Conservation (phyloP, 1,284 basidiomycete genomes). For the Fomitopsis palustris region DNA sequence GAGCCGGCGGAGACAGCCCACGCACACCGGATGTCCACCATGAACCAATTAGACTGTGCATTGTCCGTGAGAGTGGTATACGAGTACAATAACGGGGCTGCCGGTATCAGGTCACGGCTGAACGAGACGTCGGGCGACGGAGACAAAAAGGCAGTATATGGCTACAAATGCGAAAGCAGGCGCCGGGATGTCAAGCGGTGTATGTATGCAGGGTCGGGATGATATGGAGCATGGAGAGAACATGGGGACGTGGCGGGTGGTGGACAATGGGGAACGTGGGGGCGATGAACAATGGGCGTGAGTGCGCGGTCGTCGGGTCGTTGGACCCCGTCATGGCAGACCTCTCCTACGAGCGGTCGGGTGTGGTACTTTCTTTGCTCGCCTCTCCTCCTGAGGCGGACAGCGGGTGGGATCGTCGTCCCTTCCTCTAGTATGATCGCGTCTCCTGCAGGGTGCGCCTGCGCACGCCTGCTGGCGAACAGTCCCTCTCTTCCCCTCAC, state of each 20-base stretch:
- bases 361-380: not conserved
- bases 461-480: not conserved
- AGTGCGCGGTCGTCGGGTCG: not conserved
- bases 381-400: not conserved
- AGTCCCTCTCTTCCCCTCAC: not conserved
- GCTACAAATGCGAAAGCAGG: constrained; percentile 6
- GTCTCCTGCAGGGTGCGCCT: not conserved
- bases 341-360: not conserved
- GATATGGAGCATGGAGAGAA: not conserved
- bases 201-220: not conserved
- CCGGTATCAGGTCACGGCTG: constrained; percentile 9
- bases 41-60: not conserved
- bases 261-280: not conserved
- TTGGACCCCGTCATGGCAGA: not conserved
- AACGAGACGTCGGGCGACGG: not conserved
- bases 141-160: constrained; percentile 7
- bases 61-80: constrained; percentile 1
- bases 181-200: constrained; percentile 2
- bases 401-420: not conserved
- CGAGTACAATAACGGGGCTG: constrained; percentile 1
- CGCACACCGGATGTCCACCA: not conserved
- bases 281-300: not conserved
- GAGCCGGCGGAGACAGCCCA: too few relatives aligned
- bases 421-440: not conserved
- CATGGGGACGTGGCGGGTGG: not conserved